Conservation (phyloP, 495 filamentous ascomycete species). For the Lophium mytilinum region DNA sequence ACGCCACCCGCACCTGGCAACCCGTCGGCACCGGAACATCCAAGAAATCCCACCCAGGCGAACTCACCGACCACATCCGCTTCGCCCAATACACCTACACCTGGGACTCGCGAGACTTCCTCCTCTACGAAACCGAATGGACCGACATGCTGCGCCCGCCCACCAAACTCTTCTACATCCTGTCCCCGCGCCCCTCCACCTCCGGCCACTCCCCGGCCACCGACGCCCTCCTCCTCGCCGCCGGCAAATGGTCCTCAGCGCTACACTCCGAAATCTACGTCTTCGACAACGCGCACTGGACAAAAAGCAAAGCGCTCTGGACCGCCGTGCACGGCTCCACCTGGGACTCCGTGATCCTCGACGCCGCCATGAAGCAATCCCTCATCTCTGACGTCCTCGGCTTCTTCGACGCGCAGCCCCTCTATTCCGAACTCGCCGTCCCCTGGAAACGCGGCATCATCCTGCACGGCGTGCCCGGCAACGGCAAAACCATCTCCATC, state of each 20-base stretch:
- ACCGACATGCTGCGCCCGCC: background rate
- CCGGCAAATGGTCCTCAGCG: constrained; percentile 16
- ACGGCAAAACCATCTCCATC: constrained; percentile 63
- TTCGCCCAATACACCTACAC: constrained; percentile 17
- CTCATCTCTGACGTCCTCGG: constrained; percentile 24
- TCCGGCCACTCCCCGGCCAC: constrained; percentile 8
- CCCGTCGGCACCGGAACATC: constrained; percentile 10
- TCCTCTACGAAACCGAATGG: constrained; percentile 14
- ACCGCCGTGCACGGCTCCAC: constrained; percentile 10
- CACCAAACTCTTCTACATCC: constrained; percentile 6
- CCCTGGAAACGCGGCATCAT: constrained; percentile 39
- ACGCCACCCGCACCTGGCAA: constrained; percentile 18
- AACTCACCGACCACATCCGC: constrained; percentile 4
- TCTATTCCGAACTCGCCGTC: constrained; percentile 17
- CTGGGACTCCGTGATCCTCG: constrained; percentile 26
- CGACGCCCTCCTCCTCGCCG: constrained; percentile 13
- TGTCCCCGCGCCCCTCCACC: too few species aligned
- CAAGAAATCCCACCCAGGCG: constrained; percentile 11
- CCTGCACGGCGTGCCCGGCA: constrained; percentile 45
- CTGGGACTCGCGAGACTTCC: constrained; percentile 18
- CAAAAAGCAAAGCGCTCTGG: constrained; percentile 22
- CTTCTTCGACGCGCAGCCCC: constrained; percentile 21
- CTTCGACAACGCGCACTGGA: constrained; percentile 22
- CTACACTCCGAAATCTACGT: constrained; percentile 25
- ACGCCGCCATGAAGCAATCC: constrained; percentile 18